These are phyloP conservation scores for Carex parvula DNA, from an alignment of 176 grass and related monocot genomes.

Conservation along the genomic window DNA sequence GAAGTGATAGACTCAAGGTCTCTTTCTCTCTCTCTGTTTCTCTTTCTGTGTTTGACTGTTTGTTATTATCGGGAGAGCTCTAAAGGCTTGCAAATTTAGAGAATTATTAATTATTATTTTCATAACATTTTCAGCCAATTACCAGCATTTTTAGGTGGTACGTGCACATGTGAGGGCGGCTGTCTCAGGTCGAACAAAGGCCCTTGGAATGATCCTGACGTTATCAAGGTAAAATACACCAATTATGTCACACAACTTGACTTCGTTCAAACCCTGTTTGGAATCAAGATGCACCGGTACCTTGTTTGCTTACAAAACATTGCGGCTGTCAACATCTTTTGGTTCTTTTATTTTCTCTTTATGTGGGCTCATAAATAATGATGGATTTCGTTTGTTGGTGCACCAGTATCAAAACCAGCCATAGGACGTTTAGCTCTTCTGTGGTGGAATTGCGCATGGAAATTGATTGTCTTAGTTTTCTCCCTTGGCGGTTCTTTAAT, in stretches of 20 bases:
- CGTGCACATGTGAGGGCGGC: slow-evolving; percentile 76
- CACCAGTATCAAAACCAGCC: not conserved
- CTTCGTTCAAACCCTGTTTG: not conserved
- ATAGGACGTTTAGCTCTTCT: not conserved
- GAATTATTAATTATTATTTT: slow-evolving; percentile 14
- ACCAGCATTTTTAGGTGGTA: slow-evolving; percentile 84
- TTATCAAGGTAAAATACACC: slow-evolving; percentile 60
- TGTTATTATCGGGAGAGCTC: not conserved
- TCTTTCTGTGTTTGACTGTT: not conserved
- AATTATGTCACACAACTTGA: not conserved
- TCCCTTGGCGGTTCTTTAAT: not conserved
- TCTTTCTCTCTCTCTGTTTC: slow-evolving; percentile 10
- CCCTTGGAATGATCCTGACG: slow-evolving; percentile 82
- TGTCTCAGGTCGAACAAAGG: slow-evolving; percentile 92
- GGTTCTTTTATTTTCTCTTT: not conserved
- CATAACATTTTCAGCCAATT: slow-evolving; percentile 63
- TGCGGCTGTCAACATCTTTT: not conserved
- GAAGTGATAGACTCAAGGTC: slow-evolving; percentile 87
- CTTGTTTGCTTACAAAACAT: not conserved
- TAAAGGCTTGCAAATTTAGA: not conserved
- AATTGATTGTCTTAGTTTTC: not conserved
- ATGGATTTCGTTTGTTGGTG: not conserved
- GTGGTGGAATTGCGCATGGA: not conserved
- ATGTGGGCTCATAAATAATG: not conserved
- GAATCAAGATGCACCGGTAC: not conserved